These are phyloP conservation scores for Eleusine coracana DNA, from an alignment of 176 grass and related monocot genomes.

Conservation along the genomic window DNA sequence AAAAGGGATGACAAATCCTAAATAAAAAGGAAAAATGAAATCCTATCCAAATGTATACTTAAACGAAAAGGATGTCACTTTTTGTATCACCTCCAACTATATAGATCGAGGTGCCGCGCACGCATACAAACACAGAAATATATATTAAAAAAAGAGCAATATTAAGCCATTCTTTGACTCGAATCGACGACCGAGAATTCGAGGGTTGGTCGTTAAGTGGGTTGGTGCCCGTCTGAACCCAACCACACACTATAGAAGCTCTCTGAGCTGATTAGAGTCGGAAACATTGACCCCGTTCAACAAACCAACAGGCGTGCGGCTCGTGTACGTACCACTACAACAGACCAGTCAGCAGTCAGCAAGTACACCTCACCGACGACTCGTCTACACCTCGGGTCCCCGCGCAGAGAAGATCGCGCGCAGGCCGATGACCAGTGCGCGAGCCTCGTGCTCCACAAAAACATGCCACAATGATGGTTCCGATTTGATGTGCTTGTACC, in stretches of 20 bases:
- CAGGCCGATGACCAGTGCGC: not conserved
- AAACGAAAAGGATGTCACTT: not conserved
- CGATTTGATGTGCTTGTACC: conserved; percentile 4
- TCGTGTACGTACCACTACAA: not conserved
- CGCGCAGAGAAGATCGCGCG: not conserved
- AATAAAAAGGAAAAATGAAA: too few species aligned
- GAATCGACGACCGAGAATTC: not conserved
- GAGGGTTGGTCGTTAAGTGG: not conserved
- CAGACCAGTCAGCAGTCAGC: conserved; percentile 15
- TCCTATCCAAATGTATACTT: not conserved
- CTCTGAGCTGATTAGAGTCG: conserved; percentile 3
- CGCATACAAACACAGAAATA: not conserved
- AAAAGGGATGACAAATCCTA: not conserved
- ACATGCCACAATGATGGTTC: conserved; percentile 3
- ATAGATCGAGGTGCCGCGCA: not conserved
- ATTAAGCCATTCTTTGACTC: not conserved
- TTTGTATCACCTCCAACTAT: not conserved
- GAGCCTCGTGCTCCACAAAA: conserved; percentile 29
- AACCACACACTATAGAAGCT: not conserved
- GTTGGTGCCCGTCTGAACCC: conserved; percentile 22
- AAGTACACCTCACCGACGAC: conserved; percentile 36
- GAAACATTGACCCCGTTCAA: conserved; percentile 43
- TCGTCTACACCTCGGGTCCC: conserved; percentile 3
- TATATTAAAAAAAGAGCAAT: not conserved
- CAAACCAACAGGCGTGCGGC: not conserved